Percentiles rank a stretch among this genome's conserved stretches.
These are phyloP conservation scores for Durio zibethinus DNA, from an alignment of 345 rosid species.

Conservation along the genomic window DNA sequence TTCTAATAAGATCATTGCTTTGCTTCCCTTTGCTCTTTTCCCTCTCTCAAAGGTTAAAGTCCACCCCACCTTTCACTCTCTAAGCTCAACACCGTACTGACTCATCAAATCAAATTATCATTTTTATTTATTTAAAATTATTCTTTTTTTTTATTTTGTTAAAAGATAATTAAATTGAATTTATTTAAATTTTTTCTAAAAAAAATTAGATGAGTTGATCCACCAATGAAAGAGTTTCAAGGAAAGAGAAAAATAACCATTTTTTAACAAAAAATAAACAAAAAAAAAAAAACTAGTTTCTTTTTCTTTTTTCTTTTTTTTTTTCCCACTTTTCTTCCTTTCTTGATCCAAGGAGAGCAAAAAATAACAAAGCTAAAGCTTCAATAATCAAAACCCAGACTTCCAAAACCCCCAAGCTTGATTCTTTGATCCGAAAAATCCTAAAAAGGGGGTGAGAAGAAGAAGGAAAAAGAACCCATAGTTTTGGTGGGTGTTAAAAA, in stretches of 20 bases:
- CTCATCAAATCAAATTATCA: not conserved
- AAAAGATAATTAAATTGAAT: not conserved
- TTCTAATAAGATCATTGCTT: not conserved
- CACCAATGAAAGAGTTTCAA: conserved; percentile 17
- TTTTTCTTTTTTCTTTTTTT: conserved; percentile 26
- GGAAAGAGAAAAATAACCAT: not conserved
- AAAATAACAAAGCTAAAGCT: not conserved
- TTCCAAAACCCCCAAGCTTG: conserved; percentile 18
- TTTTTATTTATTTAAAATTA: not conserved
- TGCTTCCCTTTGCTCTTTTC: too few species aligned
- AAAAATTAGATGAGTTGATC: conserved; percentile 27
- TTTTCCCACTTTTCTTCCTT: not conserved
- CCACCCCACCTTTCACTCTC: conserved; percentile 9
- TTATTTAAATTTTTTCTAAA: not conserved
- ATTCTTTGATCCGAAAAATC: conserved; percentile 15
- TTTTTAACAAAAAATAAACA: not conserved
- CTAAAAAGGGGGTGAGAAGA: not conserved
- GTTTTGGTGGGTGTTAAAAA: conserved; percentile 17
- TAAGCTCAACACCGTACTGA: conserved; percentile 42
- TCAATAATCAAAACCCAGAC: conserved; percentile 13
- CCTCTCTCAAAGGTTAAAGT: conserved; percentile 2
- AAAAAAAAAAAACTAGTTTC: conserved; percentile 14
- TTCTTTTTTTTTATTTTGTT: not conserved
- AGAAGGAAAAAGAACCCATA: conserved; percentile 3
- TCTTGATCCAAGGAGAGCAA: conserved; percentile 26